phyloP scores from a whole-genome alignment of 2,329 filamentous ascomycete species.

The Penicillium sp. region DNA sequence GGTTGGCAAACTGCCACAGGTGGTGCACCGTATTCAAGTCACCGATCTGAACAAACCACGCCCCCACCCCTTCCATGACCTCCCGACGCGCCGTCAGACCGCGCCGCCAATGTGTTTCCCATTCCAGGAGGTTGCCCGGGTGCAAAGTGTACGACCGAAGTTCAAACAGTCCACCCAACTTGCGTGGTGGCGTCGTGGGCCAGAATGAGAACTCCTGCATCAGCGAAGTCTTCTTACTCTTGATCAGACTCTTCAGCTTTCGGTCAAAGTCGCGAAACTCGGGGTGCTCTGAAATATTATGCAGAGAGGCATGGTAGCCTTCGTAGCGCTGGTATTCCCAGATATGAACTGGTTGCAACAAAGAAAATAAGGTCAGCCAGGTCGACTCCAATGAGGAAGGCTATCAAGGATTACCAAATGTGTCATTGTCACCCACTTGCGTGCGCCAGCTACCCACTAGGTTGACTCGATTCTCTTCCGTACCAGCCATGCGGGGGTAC shows the following conservation, averaged over 20 bases:
- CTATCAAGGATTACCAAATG: conserved; percentile 65
- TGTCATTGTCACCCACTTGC: conserved; percentile 95
- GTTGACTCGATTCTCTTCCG: conserved; percentile 88
- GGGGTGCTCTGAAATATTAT: conserved; percentile 77
- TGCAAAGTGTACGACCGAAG: conserved; percentile 94
- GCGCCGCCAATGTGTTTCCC: conserved; percentile 97
- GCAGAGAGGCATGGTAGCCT: conserved; percentile 88
- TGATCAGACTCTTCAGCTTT: conserved; percentile 82
- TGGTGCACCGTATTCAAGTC: conserved; percentile 97
- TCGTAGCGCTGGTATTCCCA: conserved; percentile 99
- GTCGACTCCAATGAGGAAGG: not conserved
- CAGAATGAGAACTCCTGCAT: conserved; percentile 99
- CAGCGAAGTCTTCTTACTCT: conserved; percentile 77
- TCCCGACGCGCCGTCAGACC: conserved; percentile 86
- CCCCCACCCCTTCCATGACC: conserved; percentile 97
- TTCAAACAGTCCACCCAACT: conserved; percentile 91
- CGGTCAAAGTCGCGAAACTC: conserved; percentile 80
- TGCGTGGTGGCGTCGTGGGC: conserved; percentile 87
- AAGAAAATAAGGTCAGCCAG: not conserved
- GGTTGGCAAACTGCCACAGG: conserved; percentile 95
- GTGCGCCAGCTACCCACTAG: conserved; percentile 97
- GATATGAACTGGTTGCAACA: conserved; percentile 73
- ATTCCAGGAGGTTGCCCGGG: conserved; percentile 92
- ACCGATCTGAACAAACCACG: conserved; percentile 98
- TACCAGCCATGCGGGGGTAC: conserved; percentile 85